Evolutionary conservation across 2,329 filamentous ascomycete species (phyloP).

Genomic region (Stagonosporopsis vannaccii): DNA sequence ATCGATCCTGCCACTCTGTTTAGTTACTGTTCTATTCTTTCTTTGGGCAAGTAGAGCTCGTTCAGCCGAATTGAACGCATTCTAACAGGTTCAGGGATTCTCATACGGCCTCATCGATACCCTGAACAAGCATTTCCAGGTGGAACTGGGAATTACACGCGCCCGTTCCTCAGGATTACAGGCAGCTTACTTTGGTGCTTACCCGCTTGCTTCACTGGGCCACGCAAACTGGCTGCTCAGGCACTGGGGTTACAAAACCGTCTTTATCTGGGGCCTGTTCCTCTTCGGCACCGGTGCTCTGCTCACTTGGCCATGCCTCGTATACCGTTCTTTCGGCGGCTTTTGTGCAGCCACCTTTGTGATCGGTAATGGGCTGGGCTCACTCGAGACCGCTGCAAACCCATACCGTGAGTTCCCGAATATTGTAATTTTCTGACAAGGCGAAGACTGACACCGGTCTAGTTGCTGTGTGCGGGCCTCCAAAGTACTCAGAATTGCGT

Average conservation of each 20-base stretch:
- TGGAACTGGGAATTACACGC: slow-evolving; percentile 53
- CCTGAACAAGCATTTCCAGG: slow-evolving; percentile 59
- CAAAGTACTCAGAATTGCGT: slow-evolving; percentile 64
- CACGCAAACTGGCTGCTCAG: slow-evolving; percentile 58
- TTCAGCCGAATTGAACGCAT: too few relatives aligned
- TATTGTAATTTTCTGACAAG: neutral
- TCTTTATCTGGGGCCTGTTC: slow-evolving; percentile 61
- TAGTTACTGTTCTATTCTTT: slow-evolving; percentile 72
- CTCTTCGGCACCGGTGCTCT: slow-evolving; percentile 65
- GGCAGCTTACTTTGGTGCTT: slow-evolving; percentile 60
- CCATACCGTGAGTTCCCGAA: slow-evolving; percentile 43
- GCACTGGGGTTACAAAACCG: slow-evolving; percentile 57
- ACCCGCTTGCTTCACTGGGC: slow-evolving; percentile 58
- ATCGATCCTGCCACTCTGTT: slow-evolving; percentile 70
- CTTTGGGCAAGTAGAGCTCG: slow-evolving; percentile 59
- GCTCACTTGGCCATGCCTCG: slow-evolving; percentile 65
- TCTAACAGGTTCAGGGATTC: slow-evolving; percentile 53
- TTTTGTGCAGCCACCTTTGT: slow-evolving; percentile 67
- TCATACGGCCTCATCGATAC: slow-evolving; percentile 65
- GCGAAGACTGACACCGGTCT: slow-evolving; percentile 24
- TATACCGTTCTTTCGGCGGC: slow-evolving; percentile 64
- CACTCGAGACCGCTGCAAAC: slow-evolving; percentile 67
- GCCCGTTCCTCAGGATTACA: slow-evolving; percentile 56
- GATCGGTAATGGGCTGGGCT: slow-evolving; percentile 60
- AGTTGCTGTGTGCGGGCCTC: slow-evolving; percentile 63